These are phyloP conservation scores for Rosa multiflora DNA, from an alignment of 306 rosid species.

Conservation along the genomic window DNA sequence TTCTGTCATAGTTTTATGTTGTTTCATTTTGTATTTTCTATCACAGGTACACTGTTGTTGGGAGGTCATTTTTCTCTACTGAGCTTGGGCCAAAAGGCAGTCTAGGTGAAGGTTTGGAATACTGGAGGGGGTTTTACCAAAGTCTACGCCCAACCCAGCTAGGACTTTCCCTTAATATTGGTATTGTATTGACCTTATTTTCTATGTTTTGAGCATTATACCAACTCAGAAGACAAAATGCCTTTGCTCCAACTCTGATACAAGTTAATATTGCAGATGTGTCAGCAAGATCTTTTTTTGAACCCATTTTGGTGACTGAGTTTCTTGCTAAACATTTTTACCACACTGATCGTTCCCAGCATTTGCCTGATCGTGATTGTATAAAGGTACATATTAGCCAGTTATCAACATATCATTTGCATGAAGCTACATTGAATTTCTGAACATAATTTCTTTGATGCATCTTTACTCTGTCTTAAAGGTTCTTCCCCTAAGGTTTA, in stretches of 20 bases:
- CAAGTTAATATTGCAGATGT: constrained; percentile 52
- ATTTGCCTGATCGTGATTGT: constrained; percentile 52
- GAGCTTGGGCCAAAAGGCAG: neutral
- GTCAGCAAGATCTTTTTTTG: constrained; percentile 66
- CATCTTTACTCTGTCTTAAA: neutral
- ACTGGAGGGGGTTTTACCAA: constrained; percentile 8
- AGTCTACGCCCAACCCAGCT: constrained; percentile 42
- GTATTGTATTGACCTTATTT: constrained; percentile 24
- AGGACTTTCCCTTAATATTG: constrained; percentile 53
- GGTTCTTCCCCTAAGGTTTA: neutral
- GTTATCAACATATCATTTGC: too few species aligned
- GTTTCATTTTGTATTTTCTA: neutral
- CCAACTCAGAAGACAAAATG: neutral
- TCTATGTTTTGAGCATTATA: neutral
- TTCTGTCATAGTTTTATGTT: neutral
- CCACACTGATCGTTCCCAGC: constrained; percentile 27
- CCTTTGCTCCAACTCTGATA: neutral
- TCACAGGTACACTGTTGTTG: neutral
- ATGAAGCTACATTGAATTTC: constrained; percentile 42
- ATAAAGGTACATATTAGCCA: too few species aligned
- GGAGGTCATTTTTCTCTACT: neutral
- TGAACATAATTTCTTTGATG: too few species aligned
- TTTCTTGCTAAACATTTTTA: constrained; percentile 37
- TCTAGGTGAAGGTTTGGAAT: neutral
- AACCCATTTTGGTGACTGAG: constrained; percentile 42